A percentile compares a stretch with the other conserved stretches of the same genome.
phyloP scores from a whole-genome alignment of 306 rosid species.

The Quercus rubra region DNA sequence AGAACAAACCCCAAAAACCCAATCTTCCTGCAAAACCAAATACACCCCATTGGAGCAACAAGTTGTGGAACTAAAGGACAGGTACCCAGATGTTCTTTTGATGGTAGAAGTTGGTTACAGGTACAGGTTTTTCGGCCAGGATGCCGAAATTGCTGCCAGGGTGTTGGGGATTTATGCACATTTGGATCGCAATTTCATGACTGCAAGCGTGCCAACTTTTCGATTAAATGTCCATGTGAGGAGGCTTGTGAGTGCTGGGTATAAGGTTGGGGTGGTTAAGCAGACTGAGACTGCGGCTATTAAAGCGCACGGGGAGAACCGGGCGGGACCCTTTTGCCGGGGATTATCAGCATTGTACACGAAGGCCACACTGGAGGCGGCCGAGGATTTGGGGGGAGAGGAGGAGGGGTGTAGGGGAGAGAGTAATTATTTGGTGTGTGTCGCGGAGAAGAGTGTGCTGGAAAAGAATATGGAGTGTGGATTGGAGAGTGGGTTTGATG shows the following conservation, averaged over 20 bases:
- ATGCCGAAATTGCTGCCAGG: conserved; percentile 77
- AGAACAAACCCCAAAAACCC: conserved; percentile 14
- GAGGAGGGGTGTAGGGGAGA: conserved; percentile 69
- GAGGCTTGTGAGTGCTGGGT: conserved; percentile 85
- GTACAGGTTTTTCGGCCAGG: conserved; percentile 74
- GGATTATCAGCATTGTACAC: conserved; percentile 87
- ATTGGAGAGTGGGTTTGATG: conserved; percentile 50
- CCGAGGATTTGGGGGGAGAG: conserved; percentile 61
- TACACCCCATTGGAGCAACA: conserved; percentile 79
- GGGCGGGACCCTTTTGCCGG: conserved; percentile 69
- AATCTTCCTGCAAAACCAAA: background rate
- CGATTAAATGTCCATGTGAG: conserved; percentile 82
- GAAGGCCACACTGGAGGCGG: conserved; percentile 84
- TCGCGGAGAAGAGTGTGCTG: conserved; percentile 60
- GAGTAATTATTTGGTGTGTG: conserved; percentile 74
- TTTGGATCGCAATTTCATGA: conserved; percentile 72
- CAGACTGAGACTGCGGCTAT: conserved; percentile 96
- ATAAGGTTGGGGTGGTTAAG: conserved; percentile 86
- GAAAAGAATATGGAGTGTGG: conserved; percentile 39
- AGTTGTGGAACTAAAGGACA: conserved; percentile 61
- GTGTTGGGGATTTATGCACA: conserved; percentile 77
- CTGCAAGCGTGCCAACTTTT: conserved; percentile 85
- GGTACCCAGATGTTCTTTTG: conserved; percentile 78
- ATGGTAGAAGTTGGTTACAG: conserved; percentile 94
- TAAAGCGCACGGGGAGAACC: conserved; percentile 76